Conservation (phyloP, 495 filamentous ascomycete genomes). For the Aspergillus biplanus region DNA sequence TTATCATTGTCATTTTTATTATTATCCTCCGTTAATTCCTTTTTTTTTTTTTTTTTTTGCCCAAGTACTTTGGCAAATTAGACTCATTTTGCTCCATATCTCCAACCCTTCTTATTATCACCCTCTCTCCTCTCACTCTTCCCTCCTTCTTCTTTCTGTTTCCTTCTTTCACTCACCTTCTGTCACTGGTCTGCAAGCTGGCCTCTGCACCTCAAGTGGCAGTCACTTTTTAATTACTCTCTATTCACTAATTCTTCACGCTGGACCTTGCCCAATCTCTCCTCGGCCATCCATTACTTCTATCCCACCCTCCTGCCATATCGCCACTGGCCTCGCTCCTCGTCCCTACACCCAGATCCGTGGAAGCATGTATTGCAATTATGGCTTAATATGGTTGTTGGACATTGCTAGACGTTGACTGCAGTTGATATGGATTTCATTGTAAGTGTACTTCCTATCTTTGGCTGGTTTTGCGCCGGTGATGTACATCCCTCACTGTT, state of each 20-base stretch:
- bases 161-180: constrained; percentile 13
- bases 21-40: not conserved
- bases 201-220: constrained; percentile 29
- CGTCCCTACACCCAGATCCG: constrained; percentile 4
- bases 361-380: constrained; percentile 43
- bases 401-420: constrained; percentile 35
- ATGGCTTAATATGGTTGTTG: constrained; percentile 39
- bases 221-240: constrained; percentile 9
- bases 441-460: constrained; percentile 33
- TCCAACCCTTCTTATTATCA: constrained; percentile 8
- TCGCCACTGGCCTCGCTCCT: constrained; percentile 17
- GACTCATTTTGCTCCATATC: constrained; percentile 12
- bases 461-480: not conserved
- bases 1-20: constrained; percentile 5
- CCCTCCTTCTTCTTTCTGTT: constrained; percentile 12
- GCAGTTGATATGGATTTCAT: constrained; percentile 52
- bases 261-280: constrained; percentile 5
- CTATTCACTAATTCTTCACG: constrained; percentile 4
- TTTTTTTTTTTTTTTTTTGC: constrained; percentile 8
- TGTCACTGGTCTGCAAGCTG: constrained; percentile 35
- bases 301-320: constrained; percentile 17
- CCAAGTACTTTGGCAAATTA: constrained; percentile 9
- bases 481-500: not conserved
- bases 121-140: constrained; percentile 16
- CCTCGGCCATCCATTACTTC: not conserved